These are phyloP conservation scores for Herpetomonas muscarum DNA, from an alignment of 208 protist genomes.

Conservation along the genomic window DNA sequence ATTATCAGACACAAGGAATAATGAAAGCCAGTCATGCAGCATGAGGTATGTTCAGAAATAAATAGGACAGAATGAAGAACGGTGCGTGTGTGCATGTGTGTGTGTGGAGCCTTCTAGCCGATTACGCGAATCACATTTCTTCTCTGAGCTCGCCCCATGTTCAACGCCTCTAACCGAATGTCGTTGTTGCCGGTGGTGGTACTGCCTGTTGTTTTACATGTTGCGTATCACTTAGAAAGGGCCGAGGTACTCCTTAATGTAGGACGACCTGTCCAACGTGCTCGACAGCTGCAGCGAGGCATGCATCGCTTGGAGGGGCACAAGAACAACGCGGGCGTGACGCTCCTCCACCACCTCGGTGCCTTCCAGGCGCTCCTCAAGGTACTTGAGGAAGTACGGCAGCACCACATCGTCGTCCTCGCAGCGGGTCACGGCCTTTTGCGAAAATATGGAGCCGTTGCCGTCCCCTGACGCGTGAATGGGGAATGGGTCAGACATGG, in stretches of 20 bases:
- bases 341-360: constrained; percentile 46
- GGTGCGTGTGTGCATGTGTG: too few species aligned
- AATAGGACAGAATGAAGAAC: not conserved
- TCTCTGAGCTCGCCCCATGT: too few species aligned
- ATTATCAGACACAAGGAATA: not conserved
- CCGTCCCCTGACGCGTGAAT: constrained; percentile 4
- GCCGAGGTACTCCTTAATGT: constrained; percentile 45
- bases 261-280: constrained; percentile 49
- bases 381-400: constrained; percentile 65
- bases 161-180: too few species aligned
- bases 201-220: too few species aligned
- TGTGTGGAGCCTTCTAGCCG: too few species aligned
- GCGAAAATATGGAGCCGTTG: constrained; percentile 1
- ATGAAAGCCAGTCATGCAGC: not conserved
- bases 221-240: constrained; percentile 43
- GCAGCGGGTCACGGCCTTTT: constrained; percentile 3
- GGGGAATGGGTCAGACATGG: not conserved
- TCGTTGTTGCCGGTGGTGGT: too few species aligned
- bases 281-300: constrained; percentile 55
- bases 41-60: not conserved
- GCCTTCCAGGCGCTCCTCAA: constrained; percentile 61
- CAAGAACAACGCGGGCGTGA: constrained; percentile 61
- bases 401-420: constrained; percentile 43
- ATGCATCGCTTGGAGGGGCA: constrained; percentile 58
- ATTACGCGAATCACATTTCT: too few species aligned